These are phyloP conservation scores for Chaetothyriales sp. DNA, from an alignment of 2,329 filamentous ascomycete genomes.

Conservation along the genomic window DNA sequence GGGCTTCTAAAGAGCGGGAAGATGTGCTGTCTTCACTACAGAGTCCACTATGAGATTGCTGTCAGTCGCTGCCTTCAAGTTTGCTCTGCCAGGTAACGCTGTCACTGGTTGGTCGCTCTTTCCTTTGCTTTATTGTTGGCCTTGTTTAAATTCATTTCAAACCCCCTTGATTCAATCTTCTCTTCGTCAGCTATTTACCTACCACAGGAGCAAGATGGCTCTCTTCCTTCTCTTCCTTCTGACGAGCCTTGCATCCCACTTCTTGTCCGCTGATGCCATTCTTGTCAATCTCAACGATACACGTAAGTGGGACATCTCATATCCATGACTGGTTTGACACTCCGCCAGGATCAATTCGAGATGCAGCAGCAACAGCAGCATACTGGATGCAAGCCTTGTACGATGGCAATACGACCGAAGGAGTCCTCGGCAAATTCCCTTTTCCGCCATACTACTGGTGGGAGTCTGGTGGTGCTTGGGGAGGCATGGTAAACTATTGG, in stretches of 20 bases:
- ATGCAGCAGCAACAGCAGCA: conserved; percentile 30
- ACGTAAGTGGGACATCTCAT: conserved; percentile 13
- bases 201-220: neutral
- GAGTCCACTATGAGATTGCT: too few species aligned
- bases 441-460: conserved; percentile 59
- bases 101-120: neutral
- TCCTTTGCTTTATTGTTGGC: neutral
- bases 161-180: neutral
- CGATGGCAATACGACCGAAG: conserved; percentile 37
- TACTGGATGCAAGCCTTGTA: conserved; percentile 41
- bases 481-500: conserved; percentile 57
- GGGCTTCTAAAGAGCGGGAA: too few species aligned
- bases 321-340: neutral
- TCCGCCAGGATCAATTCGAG: conserved; percentile 29
- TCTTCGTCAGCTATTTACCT: neutral
- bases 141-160: neutral
- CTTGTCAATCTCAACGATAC: conserved; percentile 20
- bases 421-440: conserved; percentile 43
- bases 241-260: neutral
- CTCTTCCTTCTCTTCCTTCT: neutral
- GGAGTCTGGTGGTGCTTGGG: conserved; percentile 52
- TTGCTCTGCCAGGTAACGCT: neutral
- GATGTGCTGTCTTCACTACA: too few species aligned
- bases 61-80: too few species aligned
- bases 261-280: conserved; percentile 12